Evolutionary conservation across 2,329 filamentous ascomycete species (phyloP).

Genomic region (Arthrobotrys iridis): DNA sequence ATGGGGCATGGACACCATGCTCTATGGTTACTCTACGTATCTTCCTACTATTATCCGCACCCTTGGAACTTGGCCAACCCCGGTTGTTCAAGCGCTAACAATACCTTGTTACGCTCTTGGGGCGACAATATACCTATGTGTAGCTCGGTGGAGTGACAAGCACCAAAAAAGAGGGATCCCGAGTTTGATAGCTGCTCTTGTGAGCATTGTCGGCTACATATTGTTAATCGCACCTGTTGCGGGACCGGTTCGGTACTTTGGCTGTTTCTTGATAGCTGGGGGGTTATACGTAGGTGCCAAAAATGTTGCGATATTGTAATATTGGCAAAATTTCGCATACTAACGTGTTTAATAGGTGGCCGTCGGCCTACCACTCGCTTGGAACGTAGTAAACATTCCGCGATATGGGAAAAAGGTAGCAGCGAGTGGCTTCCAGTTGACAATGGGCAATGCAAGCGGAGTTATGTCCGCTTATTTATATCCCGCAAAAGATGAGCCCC

Average conservation of each 20-base stretch:
- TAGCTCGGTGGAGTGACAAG: constrained; percentile 74
- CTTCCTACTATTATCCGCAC: constrained; percentile 80
- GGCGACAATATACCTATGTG: constrained; percentile 73
- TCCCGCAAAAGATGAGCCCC: constrained; percentile 65
- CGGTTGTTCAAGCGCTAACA: constrained; percentile 78
- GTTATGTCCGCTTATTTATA: constrained; percentile 77
- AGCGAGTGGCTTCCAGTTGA: constrained; percentile 76
- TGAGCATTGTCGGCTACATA: constrained; percentile 75
- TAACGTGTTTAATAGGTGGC: constrained; percentile 60
- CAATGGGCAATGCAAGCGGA: constrained; percentile 74
- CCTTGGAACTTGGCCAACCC: constrained; percentile 71
- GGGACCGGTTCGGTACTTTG: constrained; percentile 76
- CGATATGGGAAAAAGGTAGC: constrained; percentile 80
- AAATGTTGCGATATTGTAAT: constrained; percentile 66
- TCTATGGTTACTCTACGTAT: constrained; percentile 82
- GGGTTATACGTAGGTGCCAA: constrained; percentile 69
- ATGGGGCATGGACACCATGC: constrained; percentile 78
- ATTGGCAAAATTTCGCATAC: constrained; percentile 18
- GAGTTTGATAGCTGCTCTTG: constrained; percentile 69
- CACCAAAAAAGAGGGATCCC: constrained; percentile 74
- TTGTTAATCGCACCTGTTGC: constrained; percentile 71
- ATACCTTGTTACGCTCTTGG: constrained; percentile 81
- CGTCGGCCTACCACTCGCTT: constrained; percentile 69
- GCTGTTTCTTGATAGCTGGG: constrained; percentile 78
- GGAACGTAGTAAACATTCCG: constrained; percentile 74